Base-by-base conservation (phyloP, 129 eudicot genomes). In the Lonicera japonica region DNA sequence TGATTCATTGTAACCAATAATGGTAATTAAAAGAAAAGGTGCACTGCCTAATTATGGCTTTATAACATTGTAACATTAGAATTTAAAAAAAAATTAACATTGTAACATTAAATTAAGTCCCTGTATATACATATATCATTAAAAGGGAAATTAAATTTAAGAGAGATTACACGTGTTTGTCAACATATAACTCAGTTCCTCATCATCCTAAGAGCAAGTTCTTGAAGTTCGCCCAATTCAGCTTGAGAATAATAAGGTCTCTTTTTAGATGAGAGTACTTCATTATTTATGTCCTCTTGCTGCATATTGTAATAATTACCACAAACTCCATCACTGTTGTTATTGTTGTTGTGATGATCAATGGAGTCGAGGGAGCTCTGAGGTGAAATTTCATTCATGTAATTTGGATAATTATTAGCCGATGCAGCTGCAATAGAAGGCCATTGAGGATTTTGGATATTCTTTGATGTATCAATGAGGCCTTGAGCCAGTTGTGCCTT, bases 171-270 rank as follows among this genome's bases (percentile, higher is more conserved):
- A 3, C n/a, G n/a, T n/a, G 12, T 10, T 45, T 10, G 51, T 45
- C n/a, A 45, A 45, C 36, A n/a, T n/a, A n/a, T n/a, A 29, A 29
- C 36, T 29, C 36, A 87, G 67, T 84, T 76, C 67, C 83, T 80
- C 95, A 88, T 92, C 99, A 92, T 92, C 70, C 96, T 69, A 63
- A 88, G 64, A 56, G 99, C 99, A 43, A 87, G 74, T 68, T 75
- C 99, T 75, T 92, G 95, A 46, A 92, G 96, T 79, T 92, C 98
- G 71, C 84, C 75, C 84, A 91, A 70, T 22, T 91, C 97, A 69
- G 74, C 74, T 56, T 70, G 94, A 36, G 84, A 84, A 29, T 29
- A 29, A 29, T 29, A 29, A 54, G 80, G 73, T 69, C 95, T 87
- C 74, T 79, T 91, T 70, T 75, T 86, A 46, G 16, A 36, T 55